phyloP scores from a whole-genome alignment of 2,329 filamentous ascomycete species.

The Exophiala mesophila region DNA sequence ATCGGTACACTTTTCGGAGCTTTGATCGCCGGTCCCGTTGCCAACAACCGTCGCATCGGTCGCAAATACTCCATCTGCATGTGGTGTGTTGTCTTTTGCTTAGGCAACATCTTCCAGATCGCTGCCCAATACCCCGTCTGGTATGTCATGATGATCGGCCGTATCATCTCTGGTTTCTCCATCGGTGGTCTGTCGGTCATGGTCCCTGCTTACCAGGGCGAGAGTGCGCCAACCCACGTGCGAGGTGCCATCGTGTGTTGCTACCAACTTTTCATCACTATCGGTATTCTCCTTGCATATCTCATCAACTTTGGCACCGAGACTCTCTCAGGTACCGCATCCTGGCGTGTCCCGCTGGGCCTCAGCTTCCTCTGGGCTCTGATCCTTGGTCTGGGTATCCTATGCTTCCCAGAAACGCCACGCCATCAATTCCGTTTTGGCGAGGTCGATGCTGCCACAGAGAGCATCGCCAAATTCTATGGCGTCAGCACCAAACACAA shows the following conservation, averaged over 20 bases:
- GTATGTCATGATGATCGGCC: conserved; percentile 43
- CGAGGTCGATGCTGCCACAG: conserved; percentile 45
- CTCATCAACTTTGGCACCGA: conserved; percentile 47
- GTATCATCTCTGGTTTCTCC: conserved; percentile 44
- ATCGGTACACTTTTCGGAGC: conserved; percentile 42
- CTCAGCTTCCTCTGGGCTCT: conserved; percentile 53
- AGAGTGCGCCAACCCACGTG: conserved; percentile 43
- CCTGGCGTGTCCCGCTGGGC: conserved; percentile 49
- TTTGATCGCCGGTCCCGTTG: conserved; percentile 38
- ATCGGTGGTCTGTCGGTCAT: conserved; percentile 44
- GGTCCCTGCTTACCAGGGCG: conserved; percentile 46
- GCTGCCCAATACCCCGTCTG: conserved; percentile 35
- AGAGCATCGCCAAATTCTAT: conserved; percentile 51
- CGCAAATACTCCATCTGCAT: conserved; percentile 42
- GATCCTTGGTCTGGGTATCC: conserved; percentile 50
- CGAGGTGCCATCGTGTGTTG: conserved; percentile 44
- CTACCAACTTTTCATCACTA: conserved; percentile 47
- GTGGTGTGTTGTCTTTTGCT: conserved; percentile 42
- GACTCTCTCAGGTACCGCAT: conserved; percentile 38
- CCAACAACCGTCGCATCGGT: conserved; percentile 33
- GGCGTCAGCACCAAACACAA: conserved; percentile 50
- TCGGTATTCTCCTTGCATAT: conserved; percentile 47
- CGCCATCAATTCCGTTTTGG: conserved; percentile 54
- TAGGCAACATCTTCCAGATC: conserved; percentile 46
- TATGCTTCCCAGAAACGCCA: conserved; percentile 53